Base-by-base conservation (phyloP, 1,284 basidiomycete species). In the Boletus calvinii region DNA sequence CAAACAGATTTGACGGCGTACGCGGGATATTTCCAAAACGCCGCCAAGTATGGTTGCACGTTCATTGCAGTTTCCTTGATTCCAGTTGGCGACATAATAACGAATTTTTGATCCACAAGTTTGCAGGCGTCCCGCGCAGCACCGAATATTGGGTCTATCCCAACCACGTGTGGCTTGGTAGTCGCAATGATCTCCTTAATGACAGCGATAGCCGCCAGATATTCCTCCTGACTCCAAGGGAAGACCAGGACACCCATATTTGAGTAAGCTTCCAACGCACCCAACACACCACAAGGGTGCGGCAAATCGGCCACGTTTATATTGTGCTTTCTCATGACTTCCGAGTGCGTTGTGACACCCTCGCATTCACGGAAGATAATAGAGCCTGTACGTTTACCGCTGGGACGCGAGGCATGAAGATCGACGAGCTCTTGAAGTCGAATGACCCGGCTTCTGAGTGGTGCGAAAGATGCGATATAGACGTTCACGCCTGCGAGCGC, bases 1-100 rank as follows among this genome's bases (percentile, higher is more conserved):
- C 0, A 26, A 2, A 32, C 1, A 31, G 3, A 29, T 12, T 17
- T 9, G 1, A 26, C 6, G 10, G 58, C 52, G 10, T 1, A 56
- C 52, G 2, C 3, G 1, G 55, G 55, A 34, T 57, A 57, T 43
- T 57, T 57, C 55, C 55, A 59, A 10, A 45, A 20, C 1, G 2
- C 6, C 1, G 46, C 53, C 6, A 32, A 11, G 26, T 22, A 32
- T 2, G 55, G 57, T 17, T 57, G 55, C 2, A 5, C 9, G 7
- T 12, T 12, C 4, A 1, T 1, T 8, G 3, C 44, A 9, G 13
- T 0, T 1, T 55, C 57, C 11, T 42, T 42, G n/a, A 51, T 24
- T 9, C 57, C 32, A 11, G n/a, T 43, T 6, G 55, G 57, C 11
- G 22, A 39, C 3, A 57, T 56, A 12, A 46, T 15, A 5, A 46